A percentile compares a stretch with the other conserved stretches of the same genome.
Evolutionary conservation across 2,329 filamentous ascomycete species (phyloP).

Genomic region (Colletotrichum sp.): DNA sequence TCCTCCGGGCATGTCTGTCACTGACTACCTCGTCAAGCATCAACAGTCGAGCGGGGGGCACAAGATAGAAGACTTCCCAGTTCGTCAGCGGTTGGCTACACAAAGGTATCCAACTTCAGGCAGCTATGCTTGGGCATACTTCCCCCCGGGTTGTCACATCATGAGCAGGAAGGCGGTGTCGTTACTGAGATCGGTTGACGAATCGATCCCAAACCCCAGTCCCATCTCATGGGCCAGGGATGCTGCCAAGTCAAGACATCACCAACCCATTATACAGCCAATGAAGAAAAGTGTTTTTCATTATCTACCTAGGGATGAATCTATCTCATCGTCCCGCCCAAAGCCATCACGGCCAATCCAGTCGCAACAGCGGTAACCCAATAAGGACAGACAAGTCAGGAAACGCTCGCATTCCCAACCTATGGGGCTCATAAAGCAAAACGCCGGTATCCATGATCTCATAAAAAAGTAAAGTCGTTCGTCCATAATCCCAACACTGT

Average conservation of each 20-base stretch:
- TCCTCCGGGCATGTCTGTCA: neutral
- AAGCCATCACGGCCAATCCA: neutral
- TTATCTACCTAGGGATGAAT: neutral
- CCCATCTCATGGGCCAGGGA: neutral
- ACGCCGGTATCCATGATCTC: slow-evolving; percentile 10
- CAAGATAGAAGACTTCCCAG: neutral
- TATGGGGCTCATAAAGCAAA: neutral
- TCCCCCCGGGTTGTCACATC: neutral
- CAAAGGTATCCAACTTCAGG: neutral
- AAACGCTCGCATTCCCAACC: slow-evolving; percentile 5
- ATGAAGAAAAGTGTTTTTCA: neutral
- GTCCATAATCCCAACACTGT: neutral
- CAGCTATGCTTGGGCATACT: neutral
- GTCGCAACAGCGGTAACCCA: neutral
- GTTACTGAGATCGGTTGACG: neutral
- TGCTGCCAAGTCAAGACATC: neutral
- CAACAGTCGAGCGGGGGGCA: neutral
- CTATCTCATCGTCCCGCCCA: neutral
- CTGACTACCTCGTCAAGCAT: neutral
- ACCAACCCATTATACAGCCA: neutral
- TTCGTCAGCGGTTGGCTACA: neutral
- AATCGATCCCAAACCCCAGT: neutral
- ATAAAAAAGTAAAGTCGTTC: neutral
- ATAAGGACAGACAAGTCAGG: slow-evolving; percentile 13
- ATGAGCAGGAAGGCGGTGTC: neutral